Percentiles rank a stretch among this genome's conserved stretches.
These are phyloP conservation scores for Hirsutella thompsonii DNA, from an alignment of 2,329 filamentous ascomycete genomes.

Conservation along the genomic window DNA sequence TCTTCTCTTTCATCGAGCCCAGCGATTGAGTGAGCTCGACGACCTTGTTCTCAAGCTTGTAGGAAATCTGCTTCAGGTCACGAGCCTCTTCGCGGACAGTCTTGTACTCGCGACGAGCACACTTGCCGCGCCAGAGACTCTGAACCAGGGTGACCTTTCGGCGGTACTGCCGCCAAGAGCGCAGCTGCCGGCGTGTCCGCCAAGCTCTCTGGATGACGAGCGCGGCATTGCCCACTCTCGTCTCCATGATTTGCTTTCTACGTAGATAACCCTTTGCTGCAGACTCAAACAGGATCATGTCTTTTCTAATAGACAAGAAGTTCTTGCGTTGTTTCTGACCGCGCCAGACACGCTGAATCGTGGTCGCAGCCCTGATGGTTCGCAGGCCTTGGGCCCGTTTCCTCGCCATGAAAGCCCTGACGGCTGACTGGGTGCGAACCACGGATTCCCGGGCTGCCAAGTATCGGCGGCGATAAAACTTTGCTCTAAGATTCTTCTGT, in stretches of 20 bases:
- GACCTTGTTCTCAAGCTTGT: slow-evolving; percentile 99
- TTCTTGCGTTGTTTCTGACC: slow-evolving; percentile 79
- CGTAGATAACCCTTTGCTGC: slow-evolving; percentile 84
- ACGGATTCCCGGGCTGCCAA: slow-evolving; percentile 76
- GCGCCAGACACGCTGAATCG: slow-evolving; percentile 90
- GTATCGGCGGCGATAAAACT: slow-evolving; percentile 88
- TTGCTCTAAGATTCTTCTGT: slow-evolving; percentile 92
- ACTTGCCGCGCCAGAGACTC: slow-evolving; percentile 80
- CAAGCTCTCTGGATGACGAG: slow-evolving; percentile 82
- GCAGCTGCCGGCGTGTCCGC: slow-evolving; percentile 67
- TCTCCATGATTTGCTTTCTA: slow-evolving; percentile 86
- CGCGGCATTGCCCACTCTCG: slow-evolving; percentile 82
- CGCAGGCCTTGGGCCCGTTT: slow-evolving; percentile 69
- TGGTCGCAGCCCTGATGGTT: slow-evolving; percentile 75
- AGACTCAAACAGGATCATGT: slow-evolving; percentile 81
- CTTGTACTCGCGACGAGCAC: slow-evolving; percentile 78
- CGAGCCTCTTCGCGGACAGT: slow-evolving; percentile 84
- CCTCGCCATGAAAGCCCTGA: slow-evolving; percentile 67
- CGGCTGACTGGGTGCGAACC: slow-evolving; percentile 64
- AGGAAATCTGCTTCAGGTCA: slow-evolving; percentile 98
- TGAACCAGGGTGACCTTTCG: slow-evolving; percentile 83
- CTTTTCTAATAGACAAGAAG: slow-evolving; percentile 66
- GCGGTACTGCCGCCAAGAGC: slow-evolving; percentile 76
- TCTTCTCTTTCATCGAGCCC: slow-evolving; percentile 85
- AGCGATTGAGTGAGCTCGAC: slow-evolving; percentile 92